Conservation (phyloP, 2,329 filamentous ascomycete species). For the Beauveria asiatica region DNA sequence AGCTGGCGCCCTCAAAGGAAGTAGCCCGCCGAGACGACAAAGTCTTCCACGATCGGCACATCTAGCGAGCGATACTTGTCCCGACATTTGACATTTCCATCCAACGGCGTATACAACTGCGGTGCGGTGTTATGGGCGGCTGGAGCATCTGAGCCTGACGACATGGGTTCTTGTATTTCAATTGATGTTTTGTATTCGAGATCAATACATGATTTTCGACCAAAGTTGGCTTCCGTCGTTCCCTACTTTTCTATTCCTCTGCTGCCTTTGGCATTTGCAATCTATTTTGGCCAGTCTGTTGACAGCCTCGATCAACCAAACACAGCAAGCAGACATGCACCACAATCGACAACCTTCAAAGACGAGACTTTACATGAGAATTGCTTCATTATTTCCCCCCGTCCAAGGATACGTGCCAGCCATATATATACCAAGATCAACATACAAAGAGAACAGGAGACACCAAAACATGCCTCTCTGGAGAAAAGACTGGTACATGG, state of each 20-base stretch:
- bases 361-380: not conserved
- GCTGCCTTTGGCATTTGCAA: no score
- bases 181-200: not conserved
- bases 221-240: not conserved
- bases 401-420: conserved; percentile 34
- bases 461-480: conserved; percentile 20
- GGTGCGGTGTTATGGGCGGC: conserved; percentile 10
- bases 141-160: not conserved
- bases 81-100: not conserved
- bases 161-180: not conserved
- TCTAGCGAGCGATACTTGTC: not conserved
- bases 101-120: not conserved
- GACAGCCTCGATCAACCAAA: not conserved
- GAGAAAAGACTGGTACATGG: conserved; percentile 18
- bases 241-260: not conserved
- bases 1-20: not conserved
- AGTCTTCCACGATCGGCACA: not conserved
- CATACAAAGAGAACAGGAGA: conserved; percentile 17
- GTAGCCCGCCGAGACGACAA: not conserved
- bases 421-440: conserved; percentile 31
- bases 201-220: not conserved
- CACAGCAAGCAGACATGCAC: not conserved
- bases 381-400: conserved; percentile 11
- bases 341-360: not conserved
- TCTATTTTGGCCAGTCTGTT: no score